Base-by-base conservation (phyloP, 2,329 filamentous ascomycete genomes). In the Clonostachys solani region DNA sequence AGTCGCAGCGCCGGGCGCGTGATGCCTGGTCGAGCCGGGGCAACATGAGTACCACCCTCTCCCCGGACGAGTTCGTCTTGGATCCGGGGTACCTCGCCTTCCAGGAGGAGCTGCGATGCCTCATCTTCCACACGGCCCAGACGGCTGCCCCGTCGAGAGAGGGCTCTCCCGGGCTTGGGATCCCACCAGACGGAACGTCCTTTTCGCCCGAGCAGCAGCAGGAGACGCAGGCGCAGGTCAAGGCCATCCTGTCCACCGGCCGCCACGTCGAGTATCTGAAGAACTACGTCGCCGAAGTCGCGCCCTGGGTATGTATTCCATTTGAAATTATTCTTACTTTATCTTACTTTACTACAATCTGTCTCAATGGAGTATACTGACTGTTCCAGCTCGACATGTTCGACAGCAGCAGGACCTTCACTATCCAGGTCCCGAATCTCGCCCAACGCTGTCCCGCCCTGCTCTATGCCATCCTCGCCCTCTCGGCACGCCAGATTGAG, bases 401-500 rank as follows among this genome's bases (percentile, higher is more conserved):
- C 50, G 78, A 83, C 53, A 71, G 67, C 29, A 64, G 72, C 23
- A 69, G 74, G 16, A 69, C 70, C 5, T 82, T 83, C 53, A 74
- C 74, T 5, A 68, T 77, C 2, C 68, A 77, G 37, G 61, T 82
- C 2, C 74, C 78, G 0, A 62, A 72, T 5, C 55, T 80, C 17
- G 76, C 77, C 3, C 71, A 68, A 33, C 62, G 61, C 15, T 72
- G 72, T 12, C 65, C 71, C 1, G 65, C 73, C 46, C 60, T 80
- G 2, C 61, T 74, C 2, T 78, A 76, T 50, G 73, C 75, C 4
- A 66, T 81, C 2, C 64, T 82, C 1, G 77, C 77, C 0, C 65
- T 82, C 1, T 80, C 77, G 0, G 75, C 78, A 6, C 69, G 76
- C 6, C 75, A 79, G 49, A 67, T 75, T 52, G 79, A 78, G 55